phyloP scores from a whole-genome alignment of 75 land plant genomes.

The Pinus albicaulis region DNA sequence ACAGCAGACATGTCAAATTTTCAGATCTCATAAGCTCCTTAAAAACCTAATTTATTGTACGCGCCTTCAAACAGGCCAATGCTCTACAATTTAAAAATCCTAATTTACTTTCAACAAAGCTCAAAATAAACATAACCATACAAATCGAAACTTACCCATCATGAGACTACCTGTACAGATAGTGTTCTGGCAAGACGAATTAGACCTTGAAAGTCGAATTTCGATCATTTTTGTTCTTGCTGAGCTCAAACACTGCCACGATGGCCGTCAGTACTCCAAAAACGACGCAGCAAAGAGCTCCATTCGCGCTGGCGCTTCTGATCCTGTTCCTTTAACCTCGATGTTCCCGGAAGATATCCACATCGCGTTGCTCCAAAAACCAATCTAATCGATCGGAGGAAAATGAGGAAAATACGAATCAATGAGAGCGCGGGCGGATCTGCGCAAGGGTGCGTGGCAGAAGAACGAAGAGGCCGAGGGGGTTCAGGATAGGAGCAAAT shows the following conservation, averaged over 20 bases:
- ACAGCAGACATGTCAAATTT: too few relatives aligned
- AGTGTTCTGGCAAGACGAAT: constrained; percentile 93
- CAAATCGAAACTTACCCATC: constrained; percentile 67
- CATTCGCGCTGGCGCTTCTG: constrained; percentile 34
- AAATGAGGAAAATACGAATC: too few relatives aligned
- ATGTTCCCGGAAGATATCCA: background rate
- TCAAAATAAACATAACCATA: background rate
- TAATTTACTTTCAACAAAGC: too few relatives aligned
- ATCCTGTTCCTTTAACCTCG: background rate
- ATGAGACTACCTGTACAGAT: constrained; percentile 94
- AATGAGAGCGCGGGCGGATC: too few relatives aligned
- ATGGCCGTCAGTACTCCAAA: constrained; percentile 58
- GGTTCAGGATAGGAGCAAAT: too few relatives aligned
- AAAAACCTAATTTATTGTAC: too few relatives aligned
- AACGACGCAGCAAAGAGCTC: constrained; percentile 65
- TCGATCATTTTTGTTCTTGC: constrained; percentile 80
- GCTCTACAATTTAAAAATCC: too few relatives aligned
- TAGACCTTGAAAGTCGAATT: constrained; percentile 57
- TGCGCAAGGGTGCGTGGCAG: too few relatives aligned
- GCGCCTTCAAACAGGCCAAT: too few relatives aligned
- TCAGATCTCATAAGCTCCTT: background rate
- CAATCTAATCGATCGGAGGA: too few relatives aligned
- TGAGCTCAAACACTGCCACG: constrained; percentile 79
- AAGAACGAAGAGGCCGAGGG: too few relatives aligned
- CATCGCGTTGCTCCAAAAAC: too few relatives aligned